A percentile compares a stretch with the other conserved stretches of the same genome.
phyloP scores from a whole-genome alignment of 768 basidiomycete species.

The Tylopilus felleus region DNA sequence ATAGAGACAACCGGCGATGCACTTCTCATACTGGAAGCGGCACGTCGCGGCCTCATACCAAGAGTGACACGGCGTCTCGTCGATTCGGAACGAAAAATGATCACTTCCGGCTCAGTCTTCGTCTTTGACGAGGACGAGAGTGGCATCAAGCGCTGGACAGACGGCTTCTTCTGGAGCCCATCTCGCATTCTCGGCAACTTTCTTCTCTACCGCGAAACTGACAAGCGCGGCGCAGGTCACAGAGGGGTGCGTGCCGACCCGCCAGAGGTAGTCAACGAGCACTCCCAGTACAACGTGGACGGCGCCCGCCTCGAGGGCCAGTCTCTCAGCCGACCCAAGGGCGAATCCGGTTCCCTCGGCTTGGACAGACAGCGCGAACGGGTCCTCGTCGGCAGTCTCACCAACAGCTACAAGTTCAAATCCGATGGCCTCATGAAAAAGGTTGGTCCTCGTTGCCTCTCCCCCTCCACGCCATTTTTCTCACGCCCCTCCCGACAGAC shows the following conservation, averaged over 20 bases:
- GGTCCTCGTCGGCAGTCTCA: conserved; percentile 83
- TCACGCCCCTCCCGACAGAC: conserved; percentile 53
- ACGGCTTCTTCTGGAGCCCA: conserved; percentile 96
- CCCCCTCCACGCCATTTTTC: conserved; percentile 17
- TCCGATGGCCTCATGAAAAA: conserved; percentile 95
- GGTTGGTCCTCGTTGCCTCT: conserved; percentile 45
- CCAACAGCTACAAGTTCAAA: conserved; percentile 93
- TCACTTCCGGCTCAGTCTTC: conserved; percentile 90
- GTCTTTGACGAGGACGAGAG: conserved; percentile 98
- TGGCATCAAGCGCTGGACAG: conserved; percentile 97
- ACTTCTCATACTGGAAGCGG: conserved; percentile 94
- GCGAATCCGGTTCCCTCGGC: conserved; percentile 42
- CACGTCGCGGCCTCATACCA: conserved; percentile 84
- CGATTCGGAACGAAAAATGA: conserved; percentile 90
- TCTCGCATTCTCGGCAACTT: conserved; percentile 93
- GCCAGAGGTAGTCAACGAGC: conserved; percentile 38
- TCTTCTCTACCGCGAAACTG: conserved; percentile 91
- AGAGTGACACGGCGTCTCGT: conserved; percentile 89
- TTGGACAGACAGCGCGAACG: conserved; percentile 77
- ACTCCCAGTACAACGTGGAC: conserved; percentile 35
- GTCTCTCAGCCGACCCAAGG: conserved; percentile 64
- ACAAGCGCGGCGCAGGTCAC: conserved; percentile 71
- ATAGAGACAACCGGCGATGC: conserved; percentile 95
- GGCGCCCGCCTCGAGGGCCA: conserved; percentile 34
- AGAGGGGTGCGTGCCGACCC: conserved; percentile 46